Conservation (phyloP, 2,329 filamentous ascomycete species). For the Stromatinia cepivora region DNA sequence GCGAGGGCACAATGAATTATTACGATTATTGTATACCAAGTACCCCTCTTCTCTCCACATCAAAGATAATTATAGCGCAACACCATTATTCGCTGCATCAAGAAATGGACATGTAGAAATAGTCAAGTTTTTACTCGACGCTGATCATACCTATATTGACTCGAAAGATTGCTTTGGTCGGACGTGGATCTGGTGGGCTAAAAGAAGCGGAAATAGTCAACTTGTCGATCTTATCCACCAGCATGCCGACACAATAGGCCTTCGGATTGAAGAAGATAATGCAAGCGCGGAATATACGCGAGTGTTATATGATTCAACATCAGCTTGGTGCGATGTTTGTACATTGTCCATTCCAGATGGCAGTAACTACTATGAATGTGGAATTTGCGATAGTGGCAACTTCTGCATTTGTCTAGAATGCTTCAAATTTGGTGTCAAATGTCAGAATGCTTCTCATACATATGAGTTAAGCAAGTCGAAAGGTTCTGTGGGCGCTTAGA, state of each 20-base stretch:
- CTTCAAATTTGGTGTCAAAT: too few species aligned
- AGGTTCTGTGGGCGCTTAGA: too few species aligned
- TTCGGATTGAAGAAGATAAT: background rate
- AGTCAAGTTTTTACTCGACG: background rate
- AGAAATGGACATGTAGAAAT: background rate
- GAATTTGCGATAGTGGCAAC: too few species aligned
- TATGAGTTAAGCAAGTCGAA: too few species aligned
- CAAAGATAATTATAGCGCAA: background rate
- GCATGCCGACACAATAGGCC: background rate
- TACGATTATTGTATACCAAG: background rate
- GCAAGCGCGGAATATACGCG: background rate
- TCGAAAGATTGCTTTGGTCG: conserved; percentile 1
- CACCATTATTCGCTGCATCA: background rate
- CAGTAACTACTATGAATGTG: too few species aligned
- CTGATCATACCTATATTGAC: background rate
- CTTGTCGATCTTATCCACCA: background rate
- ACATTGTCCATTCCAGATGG: too few species aligned
- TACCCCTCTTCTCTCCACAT: background rate
- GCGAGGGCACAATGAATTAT: background rate
- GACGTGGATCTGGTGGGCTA: background rate
- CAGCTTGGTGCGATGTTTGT: background rate
- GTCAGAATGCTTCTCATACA: too few species aligned
- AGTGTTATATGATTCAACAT: background rate
- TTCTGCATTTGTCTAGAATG: too few species aligned
- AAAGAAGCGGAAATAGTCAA: conserved; percentile 3